These are phyloP conservation scores for Tremellales sp. DNA, from an alignment of 1,284 basidiomycete genomes.

Conservation along the genomic window DNA sequence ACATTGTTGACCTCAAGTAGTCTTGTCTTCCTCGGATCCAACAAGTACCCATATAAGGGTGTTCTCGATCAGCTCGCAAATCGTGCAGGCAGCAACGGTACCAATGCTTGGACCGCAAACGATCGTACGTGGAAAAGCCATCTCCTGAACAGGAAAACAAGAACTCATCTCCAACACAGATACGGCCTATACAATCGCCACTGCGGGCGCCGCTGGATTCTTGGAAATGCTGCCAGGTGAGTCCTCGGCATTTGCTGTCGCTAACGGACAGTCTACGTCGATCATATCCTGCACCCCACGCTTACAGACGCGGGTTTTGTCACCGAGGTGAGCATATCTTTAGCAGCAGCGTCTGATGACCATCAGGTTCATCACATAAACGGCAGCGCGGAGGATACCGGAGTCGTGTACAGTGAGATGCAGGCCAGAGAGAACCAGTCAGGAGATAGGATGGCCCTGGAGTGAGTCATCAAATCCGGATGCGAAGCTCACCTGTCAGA, in stretches of 20 bases:
- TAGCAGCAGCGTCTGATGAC: not conserved
- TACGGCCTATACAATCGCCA: conserved; percentile 95
- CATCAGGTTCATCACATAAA: conserved; percentile 85
- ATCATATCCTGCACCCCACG: conserved; percentile 96
- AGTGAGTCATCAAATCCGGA: conserved; percentile 51
- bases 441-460: conserved; percentile 81
- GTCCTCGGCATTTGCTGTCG: conserved; percentile 9
- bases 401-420: conserved; percentile 98
- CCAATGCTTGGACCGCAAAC: conserved; percentile 61
- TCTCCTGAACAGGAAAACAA: conserved; percentile 2
- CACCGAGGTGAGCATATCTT: conserved; percentile 64
- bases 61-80: conserved; percentile 97
- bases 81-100: conserved; percentile 89
- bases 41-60: conserved; percentile 94
- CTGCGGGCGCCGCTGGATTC: conserved; percentile 94
- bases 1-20: conserved; percentile 47
- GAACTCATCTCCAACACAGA: conserved; percentile 55
- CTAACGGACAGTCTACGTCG: conserved; percentile 68
- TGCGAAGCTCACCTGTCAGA: conserved; percentile 48
- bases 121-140: conserved; percentile 39
- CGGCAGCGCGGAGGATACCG: conserved; percentile 82
- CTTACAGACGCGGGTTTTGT: conserved; percentile 85
- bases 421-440: conserved; percentile 93
- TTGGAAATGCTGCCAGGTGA: conserved; percentile 75
- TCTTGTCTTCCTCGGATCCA: conserved; percentile 89